Conservation (phyloP, 441 rosid genomes). For the Pelargonium cotyledonis region DNA sequence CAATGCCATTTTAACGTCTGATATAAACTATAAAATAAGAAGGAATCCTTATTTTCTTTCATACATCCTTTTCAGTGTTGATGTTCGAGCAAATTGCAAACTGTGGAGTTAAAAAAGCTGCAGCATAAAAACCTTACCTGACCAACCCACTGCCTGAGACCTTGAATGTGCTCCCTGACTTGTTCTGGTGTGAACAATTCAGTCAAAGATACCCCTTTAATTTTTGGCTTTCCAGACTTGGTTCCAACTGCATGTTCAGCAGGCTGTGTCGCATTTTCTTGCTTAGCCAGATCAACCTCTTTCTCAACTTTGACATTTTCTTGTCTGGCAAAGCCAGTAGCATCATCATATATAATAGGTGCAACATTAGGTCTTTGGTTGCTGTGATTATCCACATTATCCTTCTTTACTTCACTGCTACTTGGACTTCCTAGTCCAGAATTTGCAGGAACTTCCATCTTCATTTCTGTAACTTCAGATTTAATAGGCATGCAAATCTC, state of each 20-base stretch:
- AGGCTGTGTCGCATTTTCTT: conserved; percentile 47
- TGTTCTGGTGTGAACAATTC: conserved; percentile 98
- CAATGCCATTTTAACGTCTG: no score
- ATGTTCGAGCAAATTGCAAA: not conserved
- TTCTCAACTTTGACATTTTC: conserved; percentile 54
- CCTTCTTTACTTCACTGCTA: conserved; percentile 41
- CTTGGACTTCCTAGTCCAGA: conserved; percentile 51
- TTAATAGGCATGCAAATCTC: conserved; percentile 43
- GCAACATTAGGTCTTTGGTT: conserved; percentile 42
- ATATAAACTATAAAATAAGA: not conserved
- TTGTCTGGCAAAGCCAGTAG: conserved; percentile 36
- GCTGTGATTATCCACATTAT: conserved; percentile 38
- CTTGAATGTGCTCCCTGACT: conserved; percentile 85
- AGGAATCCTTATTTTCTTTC: not conserved
- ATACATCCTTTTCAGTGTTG: not conserved
- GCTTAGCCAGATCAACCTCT: conserved; percentile 46
- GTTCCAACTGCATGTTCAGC: conserved; percentile 46
- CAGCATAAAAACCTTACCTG: conserved; percentile 42
- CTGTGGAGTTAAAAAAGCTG: not conserved
- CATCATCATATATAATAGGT: conserved; percentile 29
- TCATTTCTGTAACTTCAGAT: conserved; percentile 55
- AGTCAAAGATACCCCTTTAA: conserved; percentile 92
- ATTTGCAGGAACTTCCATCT: conserved; percentile 47
- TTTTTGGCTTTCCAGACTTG: conserved; percentile 91
- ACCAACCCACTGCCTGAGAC: conserved; percentile 99